Conservation (phyloP, 805 yeast genomes). For the Yamadazyma paraphyllophila region DNA sequence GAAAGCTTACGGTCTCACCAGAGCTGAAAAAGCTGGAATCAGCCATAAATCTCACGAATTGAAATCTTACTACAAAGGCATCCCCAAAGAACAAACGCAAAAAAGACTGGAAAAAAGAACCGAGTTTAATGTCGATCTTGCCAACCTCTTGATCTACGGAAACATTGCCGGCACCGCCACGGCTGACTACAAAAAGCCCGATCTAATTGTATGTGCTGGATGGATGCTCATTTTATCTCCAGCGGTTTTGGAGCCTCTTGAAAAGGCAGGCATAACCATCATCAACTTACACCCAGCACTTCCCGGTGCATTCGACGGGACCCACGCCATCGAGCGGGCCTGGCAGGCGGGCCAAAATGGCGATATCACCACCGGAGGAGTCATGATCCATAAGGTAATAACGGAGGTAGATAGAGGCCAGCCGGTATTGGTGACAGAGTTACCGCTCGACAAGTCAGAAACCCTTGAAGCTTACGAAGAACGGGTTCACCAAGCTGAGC, state of each 20-base stretch:
- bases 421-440: constrained; percentile 79
- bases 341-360: constrained; percentile 94
- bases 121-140: constrained; percentile 75
- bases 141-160: constrained; percentile 59
- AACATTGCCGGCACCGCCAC: constrained; percentile 30
- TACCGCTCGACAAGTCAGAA: constrained; percentile 64
- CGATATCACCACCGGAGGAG: constrained; percentile 72
- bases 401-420: constrained; percentile 93
- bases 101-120: constrained; percentile 63
- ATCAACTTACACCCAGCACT: constrained; percentile 95
- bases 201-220: constrained; percentile 94
- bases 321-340: constrained; percentile 94
- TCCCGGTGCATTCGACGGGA: constrained; percentile 96
- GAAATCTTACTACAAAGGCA: constrained; percentile 68
- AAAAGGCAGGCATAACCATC: constrained; percentile 62
- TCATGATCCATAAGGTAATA: constrained; percentile 96
- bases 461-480: constrained; percentile 74
- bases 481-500: constrained; percentile 83
- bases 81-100: constrained; percentile 64
- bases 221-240: constrained; percentile 94
- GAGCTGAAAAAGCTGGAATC: constrained; percentile 71
- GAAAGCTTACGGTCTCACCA: constrained; percentile 80
- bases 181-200: constrained; percentile 54
- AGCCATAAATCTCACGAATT: constrained; percentile 70
- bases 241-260: constrained; percentile 65